phyloP scores from a whole-genome alignment of 306 rosid species.

The Datisca glomerata region DNA sequence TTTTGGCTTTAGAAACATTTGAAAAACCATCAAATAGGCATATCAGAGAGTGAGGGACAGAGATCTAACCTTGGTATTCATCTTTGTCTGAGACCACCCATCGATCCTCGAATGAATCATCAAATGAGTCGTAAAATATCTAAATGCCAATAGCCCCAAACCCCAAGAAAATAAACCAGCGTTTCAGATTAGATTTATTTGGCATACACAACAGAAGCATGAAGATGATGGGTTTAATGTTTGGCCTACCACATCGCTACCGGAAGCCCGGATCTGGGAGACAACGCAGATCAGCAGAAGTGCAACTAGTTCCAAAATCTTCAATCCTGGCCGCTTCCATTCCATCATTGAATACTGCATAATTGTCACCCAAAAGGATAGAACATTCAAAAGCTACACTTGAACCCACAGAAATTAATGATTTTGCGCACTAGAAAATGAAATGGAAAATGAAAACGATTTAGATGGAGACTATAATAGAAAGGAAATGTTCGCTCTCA shows the following conservation, averaged over 20 bases:
- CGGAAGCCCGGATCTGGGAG: slow-evolving; percentile 42
- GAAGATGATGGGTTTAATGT: slow-evolving; percentile 10
- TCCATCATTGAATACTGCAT: background rate
- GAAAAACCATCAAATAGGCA: too few relatives aligned
- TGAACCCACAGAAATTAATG: background rate
- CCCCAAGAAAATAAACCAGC: background rate
- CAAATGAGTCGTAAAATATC: slow-evolving; percentile 84
- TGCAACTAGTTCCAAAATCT: background rate
- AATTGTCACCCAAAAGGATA: background rate
- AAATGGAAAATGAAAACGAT: too few relatives aligned
- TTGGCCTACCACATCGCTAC: slow-evolving; percentile 27
- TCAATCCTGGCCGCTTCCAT: background rate
- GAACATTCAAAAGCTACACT: background rate
- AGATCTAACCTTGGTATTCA: slow-evolving; percentile 53
- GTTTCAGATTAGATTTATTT: too few relatives aligned
- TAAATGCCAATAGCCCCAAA: slow-evolving; percentile 6
- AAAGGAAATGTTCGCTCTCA: too few relatives aligned
- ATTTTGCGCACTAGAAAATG: background rate
- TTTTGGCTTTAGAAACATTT: too few relatives aligned
- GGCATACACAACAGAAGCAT: background rate
- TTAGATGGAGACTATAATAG: too few relatives aligned
- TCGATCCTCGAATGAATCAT: slow-evolving; percentile 56
- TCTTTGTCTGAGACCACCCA: slow-evolving; percentile 73
- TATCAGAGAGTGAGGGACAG: too few relatives aligned
- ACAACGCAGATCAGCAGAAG: background rate